Base-by-base conservation (phyloP, 441 rosid genomes). In the Adansonia gregorii region DNA sequence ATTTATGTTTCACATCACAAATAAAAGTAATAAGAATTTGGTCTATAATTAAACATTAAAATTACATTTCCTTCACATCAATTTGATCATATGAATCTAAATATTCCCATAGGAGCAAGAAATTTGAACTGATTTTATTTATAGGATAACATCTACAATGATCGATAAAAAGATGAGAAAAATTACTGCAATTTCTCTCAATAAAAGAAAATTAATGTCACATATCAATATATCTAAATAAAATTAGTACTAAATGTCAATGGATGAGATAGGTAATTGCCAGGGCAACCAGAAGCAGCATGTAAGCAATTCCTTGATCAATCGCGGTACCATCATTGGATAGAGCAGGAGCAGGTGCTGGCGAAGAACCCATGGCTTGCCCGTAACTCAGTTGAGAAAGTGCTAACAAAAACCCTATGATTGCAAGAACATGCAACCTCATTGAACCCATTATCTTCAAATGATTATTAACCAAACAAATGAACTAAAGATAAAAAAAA, bases 381-480 rank as follows among this genome's bases (percentile, higher is more conserved):
- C 79, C 90, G 45, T 35, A 19, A 14, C 86, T 74, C 27, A 86
- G 75, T 76, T 85, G 84, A 61, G 85, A 73, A 1, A 89, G 63
- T 1, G 86, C 84, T 5, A 87, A 78, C 82, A 89, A 0, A 61
- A 82, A 78, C 48, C 77, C 87, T 1, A 82, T n/a, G 1, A 86
- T 35, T 9, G 85, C 82, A 0, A 78, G 46, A 22, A 76, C 60
- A 6, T 5, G 49, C 20, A 77, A 48, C 60, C 78, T 81, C 72
- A 70, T 20, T 2, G 88, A 31, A 58, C 54, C 14, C 5, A 3
- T 76, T 84, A 80, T 82, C 80, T 31, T 73, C 20, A 1, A 14
- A 2, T 1, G 31, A 54, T 12, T 20, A 4, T 6, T 31, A 61
- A 31, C 67, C 15, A 63, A 6, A 6, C 14, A 27, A 14, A 3